A percentile compares a stretch with the other conserved stretches of the same genome.
Evolutionary conservation across 1,284 basidiomycete genomes (phyloP).

Genomic region (Cutaneotrichosporon cutaneum): DNA sequence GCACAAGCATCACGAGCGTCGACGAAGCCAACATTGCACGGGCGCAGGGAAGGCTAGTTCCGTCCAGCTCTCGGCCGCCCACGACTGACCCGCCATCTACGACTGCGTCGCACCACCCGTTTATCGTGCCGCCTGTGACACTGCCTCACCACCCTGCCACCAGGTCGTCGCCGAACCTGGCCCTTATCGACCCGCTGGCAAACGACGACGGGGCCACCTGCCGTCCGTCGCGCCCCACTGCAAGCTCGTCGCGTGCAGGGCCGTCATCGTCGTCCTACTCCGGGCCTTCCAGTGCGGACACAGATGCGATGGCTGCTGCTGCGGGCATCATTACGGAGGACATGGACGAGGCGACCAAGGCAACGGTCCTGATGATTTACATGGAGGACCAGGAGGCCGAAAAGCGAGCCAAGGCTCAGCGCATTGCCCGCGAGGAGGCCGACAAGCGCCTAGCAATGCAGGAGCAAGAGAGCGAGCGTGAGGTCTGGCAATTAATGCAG

Average conservation of each 20-base stretch:
- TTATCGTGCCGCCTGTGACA: background rate
- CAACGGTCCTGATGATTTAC: slow-evolving; percentile 37
- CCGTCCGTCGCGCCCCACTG: background rate
- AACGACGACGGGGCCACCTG: slow-evolving; percentile 15
- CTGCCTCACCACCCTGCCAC: slow-evolving; percentile 3
- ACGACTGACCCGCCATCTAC: slow-evolving; percentile 4
- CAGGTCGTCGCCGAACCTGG: slow-evolving; percentile 11
- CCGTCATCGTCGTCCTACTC: background rate
- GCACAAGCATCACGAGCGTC: slow-evolving; percentile 11
- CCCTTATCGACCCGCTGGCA: background rate
- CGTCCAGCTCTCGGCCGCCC: background rate
- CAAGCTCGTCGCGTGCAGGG: background rate
- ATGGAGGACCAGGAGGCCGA: slow-evolving; percentile 40
- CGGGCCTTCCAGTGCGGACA: background rate
- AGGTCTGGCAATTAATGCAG: slow-evolving; percentile 28
- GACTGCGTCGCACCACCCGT: background rate
- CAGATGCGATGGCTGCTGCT: background rate
- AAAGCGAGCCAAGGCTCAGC: slow-evolving; percentile 18
- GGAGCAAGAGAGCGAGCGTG: slow-evolving; percentile 49
- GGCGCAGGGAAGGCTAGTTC: background rate
- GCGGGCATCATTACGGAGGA: background rate
- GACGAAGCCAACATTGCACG: background rate
- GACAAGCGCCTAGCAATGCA: slow-evolving; percentile 45
- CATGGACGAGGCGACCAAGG: slow-evolving; percentile 14
- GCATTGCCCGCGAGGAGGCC: slow-evolving; percentile 16